Base-by-base conservation (phyloP, 1,139 yeast genomes). In the Pichia sp. region DNA sequence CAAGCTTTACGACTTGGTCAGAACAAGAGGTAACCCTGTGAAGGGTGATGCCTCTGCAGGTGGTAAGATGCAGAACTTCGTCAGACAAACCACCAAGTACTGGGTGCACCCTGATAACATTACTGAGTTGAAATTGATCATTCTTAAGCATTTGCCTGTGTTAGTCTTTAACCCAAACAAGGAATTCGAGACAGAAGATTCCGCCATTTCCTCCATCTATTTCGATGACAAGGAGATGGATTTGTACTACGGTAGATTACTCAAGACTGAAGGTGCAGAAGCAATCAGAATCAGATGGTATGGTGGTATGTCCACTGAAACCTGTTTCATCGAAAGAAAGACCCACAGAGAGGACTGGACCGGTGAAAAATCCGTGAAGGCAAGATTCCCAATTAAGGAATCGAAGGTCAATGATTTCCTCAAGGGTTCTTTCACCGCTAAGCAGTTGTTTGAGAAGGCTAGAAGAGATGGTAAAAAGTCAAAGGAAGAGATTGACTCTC, bases 281-380 rank as follows among this genome's bases (percentile, higher is more conserved):
- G 98, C 98, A 17, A 87, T 91, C 50, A 80, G 98, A 65, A 70
- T 91, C 57, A 79, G 98, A 67, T 91, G 98, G 98, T 91, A 91
- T 58, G 98, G 98, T 56, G 96, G 96, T 37, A 88, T 91, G 98
- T 72, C 75, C 41, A 74, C 91, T 4, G 96, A 88, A 49, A 85
- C 84, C 36, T 86, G 91, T 40, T 91, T 91, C 49, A 95, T 91
- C 25, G 98, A 91, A 63, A 77, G 98, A 61, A 91, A 91, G 62
- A 91, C 98, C 12, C 98, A 91, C 58, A 76, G 98, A 61, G 98
- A 91, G 62, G 98, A 91, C 64, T 91, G 98, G 98, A 91, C 98
- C 3, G 98, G 98, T 52, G 98, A 91, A 62, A 88, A 88, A 63
- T 85, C 96, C 10, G 98, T 91, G 47, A 91, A 91, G 64, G 97